Percentiles rank a stretch among this genome's conserved stretches.
phyloP scores from a whole-genome alignment of 441 rosid genomes.

The Aleurites moluccanus region DNA sequence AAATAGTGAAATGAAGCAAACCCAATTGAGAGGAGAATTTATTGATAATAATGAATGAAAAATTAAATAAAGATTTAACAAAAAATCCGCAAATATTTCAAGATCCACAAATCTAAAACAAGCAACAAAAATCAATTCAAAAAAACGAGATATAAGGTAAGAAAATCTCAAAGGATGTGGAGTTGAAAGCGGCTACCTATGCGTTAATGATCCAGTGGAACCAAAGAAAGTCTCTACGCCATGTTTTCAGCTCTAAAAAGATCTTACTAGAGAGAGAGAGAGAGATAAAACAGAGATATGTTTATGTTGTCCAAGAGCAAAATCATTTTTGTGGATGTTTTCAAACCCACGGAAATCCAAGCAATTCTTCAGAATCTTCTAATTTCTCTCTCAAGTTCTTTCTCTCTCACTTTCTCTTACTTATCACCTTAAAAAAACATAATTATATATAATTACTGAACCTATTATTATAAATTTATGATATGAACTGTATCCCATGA shows the following conservation, averaged over 20 bases:
- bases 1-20: constrained; percentile 22
- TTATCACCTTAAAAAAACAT: background rate
- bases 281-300: background rate
- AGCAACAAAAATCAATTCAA: constrained; percentile 41
- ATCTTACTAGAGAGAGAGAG: constrained; percentile 21
- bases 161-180: constrained; percentile 50
- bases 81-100: constrained; percentile 32
- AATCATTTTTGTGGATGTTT: constrained; percentile 1
- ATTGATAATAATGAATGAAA: too few relatives aligned
- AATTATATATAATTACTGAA: too few relatives aligned
- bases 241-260: constrained; percentile 50
- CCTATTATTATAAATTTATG: background rate
- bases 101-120: constrained; percentile 43
- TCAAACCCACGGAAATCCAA: constrained; percentile 27
- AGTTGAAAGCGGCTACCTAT: constrained; percentile 46
- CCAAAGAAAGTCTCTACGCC: constrained; percentile 42
- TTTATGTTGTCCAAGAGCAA: constrained; percentile 35
- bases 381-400: constrained; percentile 6
- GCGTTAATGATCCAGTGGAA: constrained; percentile 38
- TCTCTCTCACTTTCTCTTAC: background rate
- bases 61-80: constrained; percentile 21
- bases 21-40: constrained; percentile 10
- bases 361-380: constrained; percentile 24
- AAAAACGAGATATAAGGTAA: constrained; percentile 50
- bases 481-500: constrained; percentile 4